Conservation (phyloP, 805 yeast genomes). For the Jamesozyma lodderae region DNA sequence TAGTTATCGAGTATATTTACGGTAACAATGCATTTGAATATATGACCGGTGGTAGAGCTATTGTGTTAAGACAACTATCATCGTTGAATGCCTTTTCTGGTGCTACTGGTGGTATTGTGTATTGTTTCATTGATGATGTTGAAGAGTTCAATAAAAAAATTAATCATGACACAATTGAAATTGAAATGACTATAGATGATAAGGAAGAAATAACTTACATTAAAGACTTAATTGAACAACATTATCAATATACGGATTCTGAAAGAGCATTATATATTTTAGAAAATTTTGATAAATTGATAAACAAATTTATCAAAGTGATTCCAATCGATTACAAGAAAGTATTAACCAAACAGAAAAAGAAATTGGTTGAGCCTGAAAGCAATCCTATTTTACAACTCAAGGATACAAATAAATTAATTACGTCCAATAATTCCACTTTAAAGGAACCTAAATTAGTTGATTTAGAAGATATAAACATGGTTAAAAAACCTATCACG, state of each 20-base stretch:
- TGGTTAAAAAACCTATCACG: constrained; percentile 58
- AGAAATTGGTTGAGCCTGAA: constrained; percentile 38
- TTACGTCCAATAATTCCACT: constrained; percentile 27
- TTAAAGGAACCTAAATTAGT: constrained; percentile 69
- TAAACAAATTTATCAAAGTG: constrained; percentile 86
- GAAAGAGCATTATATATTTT: constrained; percentile 34
- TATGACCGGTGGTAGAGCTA: constrained; percentile 98
- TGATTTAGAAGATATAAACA: constrained; percentile 66
- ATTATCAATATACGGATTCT: constrained; percentile 35
- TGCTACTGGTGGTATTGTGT: constrained; percentile 99
- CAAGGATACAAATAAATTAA: background rate
- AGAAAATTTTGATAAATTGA: constrained; percentile 76
- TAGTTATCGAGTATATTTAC: constrained; percentile 85
- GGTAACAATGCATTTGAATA: constrained; percentile 99
- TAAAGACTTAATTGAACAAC: constrained; percentile 89
- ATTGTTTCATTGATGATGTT: constrained; percentile 81
- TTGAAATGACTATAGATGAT: constrained; percentile 64
- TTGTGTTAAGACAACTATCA: constrained; percentile 84
- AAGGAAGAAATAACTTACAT: constrained; percentile 91
- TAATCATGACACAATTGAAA: constrained; percentile 73
- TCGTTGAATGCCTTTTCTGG: constrained; percentile 86
- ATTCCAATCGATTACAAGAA: constrained; percentile 86
- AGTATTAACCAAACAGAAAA: constrained; percentile 65
- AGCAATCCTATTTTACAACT: background rate
- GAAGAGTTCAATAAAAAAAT: constrained; percentile 80